Base-by-base conservation (phyloP, 2,329 filamentous ascomycete genomes). In the Amesomyces nigricolor region DNA sequence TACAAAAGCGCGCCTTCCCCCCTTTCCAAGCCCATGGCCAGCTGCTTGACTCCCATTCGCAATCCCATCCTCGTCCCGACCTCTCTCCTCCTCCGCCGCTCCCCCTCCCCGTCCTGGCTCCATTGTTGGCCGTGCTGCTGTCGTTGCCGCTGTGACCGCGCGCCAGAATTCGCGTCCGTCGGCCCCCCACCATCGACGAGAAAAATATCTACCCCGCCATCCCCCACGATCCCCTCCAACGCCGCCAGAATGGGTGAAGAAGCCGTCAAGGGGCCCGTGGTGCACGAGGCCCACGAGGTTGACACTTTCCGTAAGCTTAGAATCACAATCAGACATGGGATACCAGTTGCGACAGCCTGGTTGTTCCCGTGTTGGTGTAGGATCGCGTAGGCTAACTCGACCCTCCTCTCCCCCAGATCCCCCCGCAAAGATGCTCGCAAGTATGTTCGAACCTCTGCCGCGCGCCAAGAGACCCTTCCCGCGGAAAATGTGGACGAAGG, bases 231-330 rank as follows among this genome's bases (percentile, higher is more conserved):
- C 53, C 52, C 53, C 57, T 47, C 56, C 61, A 62, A 60, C 58
- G 50, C 37, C 48, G 40, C 52, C 57, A 29, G 49, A 58, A 81
- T 81, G 78, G 73, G 73, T 66, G 72, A 72, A 66, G 68, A 67
- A 60, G 70, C 71, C 56, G 62, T 70, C 66, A 79, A 76, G 70
- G 67, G 65, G 63, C 80, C 79, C 47, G 85, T 88, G 65, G 87
- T 91, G 66, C 78, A 79, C 59, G 88, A 91, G 77, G 86, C 87
- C 67, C 87, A 90, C 72, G 74, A 85, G 68, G 86, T 90, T 64
- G 85, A 89, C 72, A 91, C 87, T 17, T 89, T 76, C 67, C 81
- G 82, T 86, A 73, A 78, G 82, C 63, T 43, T 32, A 17, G 19
- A 47, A 10, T 35, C 13, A 16, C 8, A 16, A 30, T 39, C 35